Evolutionary conservation across 108 stramenopile genomes (phyloP).

Genomic region (Nannochloropsis oceanica): DNA sequence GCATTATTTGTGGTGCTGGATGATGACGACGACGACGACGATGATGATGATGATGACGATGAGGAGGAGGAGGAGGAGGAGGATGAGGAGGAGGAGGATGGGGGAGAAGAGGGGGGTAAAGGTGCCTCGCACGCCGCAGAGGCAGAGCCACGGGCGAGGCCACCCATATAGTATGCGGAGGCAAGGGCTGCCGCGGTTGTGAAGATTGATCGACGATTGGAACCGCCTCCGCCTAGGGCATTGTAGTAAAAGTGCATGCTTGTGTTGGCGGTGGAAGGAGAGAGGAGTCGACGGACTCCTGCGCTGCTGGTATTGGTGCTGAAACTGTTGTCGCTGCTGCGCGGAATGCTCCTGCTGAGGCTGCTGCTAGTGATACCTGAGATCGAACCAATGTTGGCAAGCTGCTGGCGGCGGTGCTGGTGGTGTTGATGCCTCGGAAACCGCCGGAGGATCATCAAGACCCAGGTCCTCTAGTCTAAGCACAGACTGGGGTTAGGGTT

Average conservation of each 20-base stretch:
- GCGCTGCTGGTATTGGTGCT: no score
- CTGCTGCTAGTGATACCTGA: not conserved
- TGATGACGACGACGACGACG: not conserved
- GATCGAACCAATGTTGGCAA: not conserved
- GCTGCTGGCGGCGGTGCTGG: not conserved
- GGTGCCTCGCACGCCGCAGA: not conserved
- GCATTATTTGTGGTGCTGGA: not conserved
- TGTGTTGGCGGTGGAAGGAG: not conserved
- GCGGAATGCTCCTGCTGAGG: not conserved
- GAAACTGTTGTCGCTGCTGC: no score
- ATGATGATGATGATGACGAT: no score
- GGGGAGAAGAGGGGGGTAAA: not conserved
- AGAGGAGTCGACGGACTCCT: not conserved
- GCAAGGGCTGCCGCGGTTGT: not conserved
- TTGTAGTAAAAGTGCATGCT: not conserved
- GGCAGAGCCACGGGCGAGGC: not conserved
- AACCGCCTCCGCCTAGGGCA: not conserved
- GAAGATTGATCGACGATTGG: not conserved
- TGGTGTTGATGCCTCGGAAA: not conserved
- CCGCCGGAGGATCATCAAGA: not conserved
- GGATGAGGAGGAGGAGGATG: not conserved
- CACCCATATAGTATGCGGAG: not conserved
- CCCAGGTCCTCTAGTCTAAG: not conserved
- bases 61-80: not conserved
- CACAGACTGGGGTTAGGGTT: no score